These are phyloP conservation scores for Suillus paluster DNA, from an alignment of 768 basidiomycete genomes.

Conservation along the genomic window DNA sequence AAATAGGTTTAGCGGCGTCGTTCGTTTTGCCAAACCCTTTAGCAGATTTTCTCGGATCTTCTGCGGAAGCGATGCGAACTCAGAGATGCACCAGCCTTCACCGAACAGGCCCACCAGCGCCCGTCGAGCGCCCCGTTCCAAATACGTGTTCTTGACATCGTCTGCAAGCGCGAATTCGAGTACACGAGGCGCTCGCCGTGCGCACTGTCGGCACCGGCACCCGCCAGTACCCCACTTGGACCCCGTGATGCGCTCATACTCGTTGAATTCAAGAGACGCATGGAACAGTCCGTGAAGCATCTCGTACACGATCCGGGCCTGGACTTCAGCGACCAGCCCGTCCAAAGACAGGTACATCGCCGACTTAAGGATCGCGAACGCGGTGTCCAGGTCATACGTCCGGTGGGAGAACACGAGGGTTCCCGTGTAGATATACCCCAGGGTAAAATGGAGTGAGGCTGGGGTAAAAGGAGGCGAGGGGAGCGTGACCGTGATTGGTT, in stretches of 20 bases:
- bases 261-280: conserved; percentile 77
- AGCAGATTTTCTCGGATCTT: conserved; percentile 70
- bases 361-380: conserved; percentile 86
- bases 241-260: conserved; percentile 74
- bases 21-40: conserved; percentile 73
- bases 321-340: conserved; percentile 77
- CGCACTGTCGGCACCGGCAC: conserved; percentile 84
- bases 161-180: conserved; percentile 79
- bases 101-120: conserved; percentile 86
- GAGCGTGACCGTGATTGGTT: conserved; percentile 67
- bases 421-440: conserved; percentile 95
- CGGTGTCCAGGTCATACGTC: conserved; percentile 90
- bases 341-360: conserved; percentile 79
- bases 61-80: conserved; percentile 73
- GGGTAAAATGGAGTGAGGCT: conserved; percentile 89
- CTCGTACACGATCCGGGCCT: conserved; percentile 82
- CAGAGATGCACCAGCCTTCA: conserved; percentile 84
- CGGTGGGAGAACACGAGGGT: conserved; percentile 92
- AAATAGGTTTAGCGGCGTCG: conserved; percentile 70
- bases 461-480: conserved; percentile 96
- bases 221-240: conserved; percentile 85
- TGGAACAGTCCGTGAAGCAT: conserved; percentile 92
- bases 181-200: conserved; percentile 77
- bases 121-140: conserved; percentile 73
- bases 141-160: conserved; percentile 74